Evolutionary conservation across 2,329 filamentous ascomycete genomes (phyloP).

Genomic region (Aspergillus proliferans): DNA sequence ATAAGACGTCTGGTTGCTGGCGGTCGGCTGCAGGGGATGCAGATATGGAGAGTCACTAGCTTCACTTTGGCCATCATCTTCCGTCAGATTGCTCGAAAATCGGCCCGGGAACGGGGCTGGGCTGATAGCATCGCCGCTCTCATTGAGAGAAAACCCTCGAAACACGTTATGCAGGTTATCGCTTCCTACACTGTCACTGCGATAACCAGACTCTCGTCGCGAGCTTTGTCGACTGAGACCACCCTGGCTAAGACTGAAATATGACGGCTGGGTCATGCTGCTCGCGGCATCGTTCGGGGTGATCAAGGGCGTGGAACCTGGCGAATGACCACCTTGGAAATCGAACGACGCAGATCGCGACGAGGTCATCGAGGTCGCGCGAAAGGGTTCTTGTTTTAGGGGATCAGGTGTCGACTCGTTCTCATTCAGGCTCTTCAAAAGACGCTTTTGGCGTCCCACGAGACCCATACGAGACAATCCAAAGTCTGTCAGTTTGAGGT

Average conservation of each 20-base stretch:
- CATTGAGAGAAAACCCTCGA: conserved; percentile 67
- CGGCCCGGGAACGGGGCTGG: conserved; percentile 29
- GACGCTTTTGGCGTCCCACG: conserved; percentile 91
- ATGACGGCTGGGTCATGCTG: conserved; percentile 76
- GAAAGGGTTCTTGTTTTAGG: conserved; percentile 85
- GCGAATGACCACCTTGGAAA: conserved; percentile 72
- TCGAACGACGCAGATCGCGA: conserved; percentile 93
- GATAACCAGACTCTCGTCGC: conserved; percentile 67
- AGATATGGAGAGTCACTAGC: conserved; percentile 72
- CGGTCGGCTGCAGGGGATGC: conserved; percentile 55
- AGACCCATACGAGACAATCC: conserved; percentile 95
- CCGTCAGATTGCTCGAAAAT: conserved; percentile 50
- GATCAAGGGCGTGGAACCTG: conserved; percentile 77
- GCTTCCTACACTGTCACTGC: conserved; percentile 88
- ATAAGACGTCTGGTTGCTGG: conserved; percentile 43
- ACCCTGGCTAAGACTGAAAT: conserved; percentile 65
- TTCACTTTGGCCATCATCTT: conserved; percentile 68
- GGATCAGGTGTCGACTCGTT: conserved; percentile 86
- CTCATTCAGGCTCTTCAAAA: conserved; percentile 58
- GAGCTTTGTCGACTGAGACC: conserved; percentile 56
- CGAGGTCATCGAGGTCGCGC: conserved; percentile 76
- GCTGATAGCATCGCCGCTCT: conserved; percentile 44
- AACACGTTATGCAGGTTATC: conserved; percentile 80
- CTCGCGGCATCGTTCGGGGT: conserved; percentile 62
- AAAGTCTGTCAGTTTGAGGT: conserved; percentile 96